Percentiles rank a stretch among this genome's conserved stretches.
Conservation (phyloP, 2,329 filamentous ascomycete genomes). For the Curvularia lunata region DNA sequence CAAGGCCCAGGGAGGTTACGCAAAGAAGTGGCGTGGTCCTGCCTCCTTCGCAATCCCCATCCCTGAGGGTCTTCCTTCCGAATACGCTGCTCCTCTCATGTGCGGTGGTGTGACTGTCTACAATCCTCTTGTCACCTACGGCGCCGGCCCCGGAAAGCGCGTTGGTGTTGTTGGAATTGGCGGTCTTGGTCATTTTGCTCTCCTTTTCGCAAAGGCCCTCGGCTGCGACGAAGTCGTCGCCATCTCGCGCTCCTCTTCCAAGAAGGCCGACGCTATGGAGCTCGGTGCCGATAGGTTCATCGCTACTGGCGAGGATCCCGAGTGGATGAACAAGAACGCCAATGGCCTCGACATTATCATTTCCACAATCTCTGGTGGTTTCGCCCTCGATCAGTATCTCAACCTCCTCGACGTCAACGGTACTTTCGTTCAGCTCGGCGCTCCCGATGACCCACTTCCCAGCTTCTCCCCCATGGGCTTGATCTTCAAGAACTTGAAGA, state of each 20-base stretch:
- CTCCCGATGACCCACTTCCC: conserved; percentile 64
- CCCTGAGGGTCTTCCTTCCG: conserved; percentile 69
- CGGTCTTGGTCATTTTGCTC: conserved; percentile 74
- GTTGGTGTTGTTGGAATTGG: conserved; percentile 76
- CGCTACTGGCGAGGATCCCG: conserved; percentile 63
- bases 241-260: conserved; percentile 65
- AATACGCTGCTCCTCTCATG: conserved; percentile 75
- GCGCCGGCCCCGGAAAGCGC: conserved; percentile 78
- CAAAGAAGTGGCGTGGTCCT: conserved; percentile 71
- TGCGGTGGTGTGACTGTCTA: conserved; percentile 83
- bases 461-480: conserved; percentile 61
- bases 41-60: conserved; percentile 77
- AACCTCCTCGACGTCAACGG: conserved; percentile 65
- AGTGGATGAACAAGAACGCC: conserved; percentile 64
- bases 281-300: conserved; percentile 68
- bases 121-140: conserved; percentile 76
- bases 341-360: conserved; percentile 64
- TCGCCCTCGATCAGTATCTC: conserved; percentile 66
- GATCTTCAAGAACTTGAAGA: conserved; percentile 61
- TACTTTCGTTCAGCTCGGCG: conserved; percentile 69
- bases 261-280: conserved; percentile 66
- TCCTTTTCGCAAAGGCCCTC: conserved; percentile 74
- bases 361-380: conserved; percentile 63
- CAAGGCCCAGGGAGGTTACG: conserved; percentile 68
- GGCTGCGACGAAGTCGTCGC: conserved; percentile 70